Percentiles rank a stretch among this genome's conserved stretches.
phyloP scores from a whole-genome alignment of 2,329 filamentous ascomycete genomes.

The Calonectria honghensis region DNA sequence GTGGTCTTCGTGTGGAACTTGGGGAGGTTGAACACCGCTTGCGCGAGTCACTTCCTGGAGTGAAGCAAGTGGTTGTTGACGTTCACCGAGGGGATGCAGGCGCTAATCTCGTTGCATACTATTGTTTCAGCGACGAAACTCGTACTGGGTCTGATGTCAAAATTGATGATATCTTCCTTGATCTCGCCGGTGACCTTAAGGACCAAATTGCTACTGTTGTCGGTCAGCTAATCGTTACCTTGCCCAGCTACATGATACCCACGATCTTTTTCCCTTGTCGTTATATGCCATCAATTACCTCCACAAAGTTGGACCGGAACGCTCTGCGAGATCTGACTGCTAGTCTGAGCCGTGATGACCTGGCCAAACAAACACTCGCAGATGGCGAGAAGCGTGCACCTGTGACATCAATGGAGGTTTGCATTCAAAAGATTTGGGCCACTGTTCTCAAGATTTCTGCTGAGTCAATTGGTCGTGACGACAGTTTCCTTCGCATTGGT shows the following conservation, averaged over 20 bases:
- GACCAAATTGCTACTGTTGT: not conserved
- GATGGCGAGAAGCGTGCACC: constrained; percentile 8
- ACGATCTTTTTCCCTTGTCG: constrained; percentile 40
- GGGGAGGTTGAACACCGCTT: constrained; percentile 1
- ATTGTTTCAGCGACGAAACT: not conserved
- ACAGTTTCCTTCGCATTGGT: constrained; percentile 40
- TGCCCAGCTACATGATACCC: constrained; percentile 47
- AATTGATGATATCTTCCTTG: not conserved
- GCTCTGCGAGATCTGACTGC: constrained; percentile 32
- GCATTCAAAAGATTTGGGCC: constrained; percentile 58
- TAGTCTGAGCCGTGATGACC: constrained; percentile 37
- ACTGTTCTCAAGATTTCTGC: constrained; percentile 51
- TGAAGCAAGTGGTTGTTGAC: not conserved
- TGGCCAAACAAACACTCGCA: constrained; percentile 5
- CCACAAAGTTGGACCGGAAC: constrained; percentile 46
- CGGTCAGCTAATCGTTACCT: not conserved
- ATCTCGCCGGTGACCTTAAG: not conserved
- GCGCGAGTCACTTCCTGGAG: not conserved
- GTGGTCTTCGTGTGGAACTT: not conserved
- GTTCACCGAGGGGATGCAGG: not conserved
- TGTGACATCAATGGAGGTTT: not conserved
- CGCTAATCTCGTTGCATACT: not conserved
- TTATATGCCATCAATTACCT: constrained; percentile 38
- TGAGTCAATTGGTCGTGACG: constrained; percentile 46
- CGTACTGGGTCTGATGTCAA: not conserved